Percentiles rank a stretch among this genome's conserved stretches.
Evolutionary conservation across 352 stramenopile species (phyloP).

Genomic region (Globisporangium heterothallicum): DNA sequence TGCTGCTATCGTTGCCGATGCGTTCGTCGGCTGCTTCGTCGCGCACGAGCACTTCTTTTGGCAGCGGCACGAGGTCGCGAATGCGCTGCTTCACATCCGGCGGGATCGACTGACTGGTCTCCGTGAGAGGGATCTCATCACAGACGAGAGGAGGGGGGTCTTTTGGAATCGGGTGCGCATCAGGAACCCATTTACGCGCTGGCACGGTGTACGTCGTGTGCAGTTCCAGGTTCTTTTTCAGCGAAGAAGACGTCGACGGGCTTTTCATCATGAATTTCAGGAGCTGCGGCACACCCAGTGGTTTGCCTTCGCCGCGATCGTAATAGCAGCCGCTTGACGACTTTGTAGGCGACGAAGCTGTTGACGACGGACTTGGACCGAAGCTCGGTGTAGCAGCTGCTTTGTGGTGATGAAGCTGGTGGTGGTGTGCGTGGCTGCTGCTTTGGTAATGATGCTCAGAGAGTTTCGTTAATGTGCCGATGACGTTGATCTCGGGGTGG

Average conservation of each 20-base stretch:
- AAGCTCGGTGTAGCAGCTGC: not conserved
- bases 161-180: constrained; percentile 32
- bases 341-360: not conserved
- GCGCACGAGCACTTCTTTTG: constrained; percentile 45
- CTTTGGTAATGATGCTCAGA: constrained; percentile 41
- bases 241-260: constrained; percentile 27
- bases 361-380: not conserved
- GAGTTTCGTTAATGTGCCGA: constrained; percentile 62
- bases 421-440: constrained; percentile 11
- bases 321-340: constrained; percentile 25
- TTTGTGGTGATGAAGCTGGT: not conserved
- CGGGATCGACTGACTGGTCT: constrained; percentile 45
- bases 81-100: constrained; percentile 47
- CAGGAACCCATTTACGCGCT: constrained; percentile 51
- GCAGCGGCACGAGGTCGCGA: constrained; percentile 27
- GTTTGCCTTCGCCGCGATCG: constrained; percentile 28
- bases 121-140: constrained; percentile 48
- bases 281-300: constrained; percentile 31
- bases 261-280: constrained; percentile 63
- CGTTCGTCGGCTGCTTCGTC: constrained; percentile 22
- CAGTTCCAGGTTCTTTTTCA: constrained; percentile 69
- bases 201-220: constrained; percentile 57
- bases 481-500: constrained; percentile 56
- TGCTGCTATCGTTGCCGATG: not conserved
- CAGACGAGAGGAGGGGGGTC: constrained; percentile 53